Base-by-base conservation (phyloP, 2,329 filamentous ascomycete genomes). In the Didymellaceae sp. region DNA sequence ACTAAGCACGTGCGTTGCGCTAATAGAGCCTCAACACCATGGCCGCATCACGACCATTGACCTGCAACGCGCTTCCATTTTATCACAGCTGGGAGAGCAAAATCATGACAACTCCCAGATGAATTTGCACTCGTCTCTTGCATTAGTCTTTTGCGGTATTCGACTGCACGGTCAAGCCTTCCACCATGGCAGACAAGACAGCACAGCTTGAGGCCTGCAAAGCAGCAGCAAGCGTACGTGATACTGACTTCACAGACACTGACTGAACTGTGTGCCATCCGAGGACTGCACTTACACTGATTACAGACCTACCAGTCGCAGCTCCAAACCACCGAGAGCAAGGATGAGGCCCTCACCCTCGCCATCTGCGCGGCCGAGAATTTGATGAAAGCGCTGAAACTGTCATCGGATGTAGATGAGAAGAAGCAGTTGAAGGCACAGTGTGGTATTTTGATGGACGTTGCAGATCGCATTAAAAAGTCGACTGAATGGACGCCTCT, bases 341-440 rank as follows among this genome's bases (percentile, higher is more conserved):
- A 83, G 58, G 75, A 82, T 59, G 85, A 86, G 61, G 91, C 90
- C 33, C 80, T 97, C 46, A 78, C 86, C 42, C 82, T 89, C 70
- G 87, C 90, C 40, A 90, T 96, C 66, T 78, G 81, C 57, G 89
- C 89, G 4, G 88, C 86, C 17, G 91, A 97, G 69, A 77, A 88
- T 41, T 92, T 94, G 61, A 90, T 97, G 85, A 83, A 84, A 65
- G 90, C 90, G 2, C 77, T 90, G 44, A 80, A 78, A 52, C 77
- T 89, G 52, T 82, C 86, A 5, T 73, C 78, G n/a, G 79, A 75
- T 42, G 75, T 83, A n/a, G 71, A 74, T 4, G 87, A 95, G 48
- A 90, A 85, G 60, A 75, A 78, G 32, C 81, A 83, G n/a, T 75
- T 95, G 40, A 84, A 86, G 58, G 74, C 78, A 38, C 89, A 88